A percentile compares a stretch with the other conserved stretches of the same genome.
phyloP scores from a whole-genome alignment of 163 green algal species.

The Scenedesmus sp. region DNA sequence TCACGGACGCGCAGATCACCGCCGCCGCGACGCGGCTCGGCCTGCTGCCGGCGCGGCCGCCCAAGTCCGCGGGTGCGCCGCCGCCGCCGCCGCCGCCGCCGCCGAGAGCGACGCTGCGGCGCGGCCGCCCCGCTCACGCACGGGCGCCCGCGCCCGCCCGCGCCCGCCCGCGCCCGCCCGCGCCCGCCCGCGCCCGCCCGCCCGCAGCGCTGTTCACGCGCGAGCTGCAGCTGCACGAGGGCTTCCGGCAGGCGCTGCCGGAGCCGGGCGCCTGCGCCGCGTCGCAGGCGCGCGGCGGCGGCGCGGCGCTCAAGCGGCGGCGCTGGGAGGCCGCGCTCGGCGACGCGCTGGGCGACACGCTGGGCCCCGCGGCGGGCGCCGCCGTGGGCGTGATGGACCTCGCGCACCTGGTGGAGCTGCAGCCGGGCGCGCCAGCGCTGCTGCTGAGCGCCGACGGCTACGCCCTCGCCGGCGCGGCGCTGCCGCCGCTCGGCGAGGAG shows the following conservation, averaged over 20 bases:
- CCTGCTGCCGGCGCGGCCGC: constrained; percentile 19
- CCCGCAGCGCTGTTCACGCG: constrained; percentile 2
- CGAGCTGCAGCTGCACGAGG: constrained; percentile 17
- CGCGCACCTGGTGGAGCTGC: not conserved
- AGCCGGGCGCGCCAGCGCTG: not conserved
- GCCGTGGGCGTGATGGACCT: constrained; percentile 5
- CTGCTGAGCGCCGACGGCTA: constrained; percentile 22
- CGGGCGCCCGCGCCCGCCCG: no score
- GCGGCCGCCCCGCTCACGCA: no score
- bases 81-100: not conserved
- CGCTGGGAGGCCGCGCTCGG: constrained; percentile 21
- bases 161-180: no score
- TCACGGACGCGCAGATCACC: constrained; percentile 28
- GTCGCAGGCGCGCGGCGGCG: not conserved
- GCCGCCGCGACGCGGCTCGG: constrained; percentile 11
- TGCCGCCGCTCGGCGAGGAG: not conserved
- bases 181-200: no score
- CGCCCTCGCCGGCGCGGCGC: no score
- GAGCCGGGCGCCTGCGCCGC: not conserved
- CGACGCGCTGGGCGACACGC: constrained; percentile 9
- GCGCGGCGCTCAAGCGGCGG: constrained; percentile 33
- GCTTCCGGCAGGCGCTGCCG: constrained; percentile 18
- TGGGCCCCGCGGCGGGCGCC: not conserved
- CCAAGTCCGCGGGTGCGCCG: not conserved
- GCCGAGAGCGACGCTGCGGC: no score